Base-by-base conservation (phyloP, 2,329 filamentous ascomycete species). In the Hypoxylon sp. region DNA sequence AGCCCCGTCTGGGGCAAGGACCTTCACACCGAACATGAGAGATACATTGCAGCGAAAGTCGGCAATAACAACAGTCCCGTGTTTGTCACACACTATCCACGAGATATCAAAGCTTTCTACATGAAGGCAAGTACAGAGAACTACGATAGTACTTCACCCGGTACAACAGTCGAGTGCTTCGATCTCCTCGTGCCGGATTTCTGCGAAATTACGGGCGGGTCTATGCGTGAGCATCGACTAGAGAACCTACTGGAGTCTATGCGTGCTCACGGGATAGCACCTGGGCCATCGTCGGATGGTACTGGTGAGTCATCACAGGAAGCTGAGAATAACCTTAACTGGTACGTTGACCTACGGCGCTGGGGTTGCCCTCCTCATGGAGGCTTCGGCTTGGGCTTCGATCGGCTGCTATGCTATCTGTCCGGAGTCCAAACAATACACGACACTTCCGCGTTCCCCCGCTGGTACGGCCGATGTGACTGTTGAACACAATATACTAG, bases 71-170 rank as follows among this genome's bases (percentile, higher is more conserved):
- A 79, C 72, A 82, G 87, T 52, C 96, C 96, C 6, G 86, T 98
- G 48, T 98, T 98, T 78, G 90, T 99, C 71, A 98, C 94, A 13
- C 87, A 98, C 79, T 99, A 98, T 77, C 96, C 96, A n/a, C 88
- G 88, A 71, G 84, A 85, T 52, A 89, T 96, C 78, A 99, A 99
- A 81, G 93, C 95, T 10, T 99, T 98, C 81, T 99, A 94, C 80
- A 94, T 94, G 92, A 79, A 75, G 67, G 62, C 67, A 19, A 70
- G 57, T 19, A 66, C 67, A 19, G 60, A 60, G 15, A 67, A 65
- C 50, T n/a, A 13, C 55, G 51, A 48, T 39, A 44, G 3, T n/a
- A 57, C 72, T 35, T 44, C 52, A 39, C 56, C 73, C 13, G 78
- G 79, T 50, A 73, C 77, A 51, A 97, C 93, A 3, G 93, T 93